Evolutionary conservation across 306 rosid species (phyloP).

Genomic region (Vigna trinervia): DNA sequence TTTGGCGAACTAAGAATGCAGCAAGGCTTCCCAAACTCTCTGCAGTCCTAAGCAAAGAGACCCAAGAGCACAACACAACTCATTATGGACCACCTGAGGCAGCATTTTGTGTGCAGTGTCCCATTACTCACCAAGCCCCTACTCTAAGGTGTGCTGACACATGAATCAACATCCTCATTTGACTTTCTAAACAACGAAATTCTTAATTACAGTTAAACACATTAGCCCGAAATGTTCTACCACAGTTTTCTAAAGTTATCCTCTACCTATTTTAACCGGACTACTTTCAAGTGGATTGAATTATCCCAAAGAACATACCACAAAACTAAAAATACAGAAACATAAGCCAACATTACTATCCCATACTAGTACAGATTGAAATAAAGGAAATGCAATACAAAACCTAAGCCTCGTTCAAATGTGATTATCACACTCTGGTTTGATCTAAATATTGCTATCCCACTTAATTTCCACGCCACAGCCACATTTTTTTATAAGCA

Average conservation of each 20-base stretch:
- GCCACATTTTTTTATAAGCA: neutral
- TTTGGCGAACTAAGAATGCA: neutral
- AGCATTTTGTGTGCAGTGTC: neutral
- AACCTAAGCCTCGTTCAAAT: conserved; percentile 13
- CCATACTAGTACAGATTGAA: neutral
- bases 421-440: neutral
- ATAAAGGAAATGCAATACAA: neutral
- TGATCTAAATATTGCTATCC: neutral
- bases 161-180: conserved; percentile 5
- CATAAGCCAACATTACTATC: neutral
- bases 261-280: conserved; percentile 10
- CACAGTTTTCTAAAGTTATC: neutral
- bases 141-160: neutral
- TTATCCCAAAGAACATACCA: neutral
- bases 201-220: neutral
- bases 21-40: conserved; percentile 1
- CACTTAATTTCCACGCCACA: neutral
- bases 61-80: neutral
- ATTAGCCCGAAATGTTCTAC: neutral
- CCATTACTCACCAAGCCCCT: conserved; percentile 7
- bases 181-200: conserved; percentile 5
- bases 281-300: conserved; percentile 3
- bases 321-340: neutral
- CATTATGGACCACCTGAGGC: neutral
- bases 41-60: neutral